Percentiles rank a stretch among this genome's conserved stretches.
Evolutionary conservation across 306 rosid species (phyloP).

Genomic region (Pterocarpus macrocarpus): DNA sequence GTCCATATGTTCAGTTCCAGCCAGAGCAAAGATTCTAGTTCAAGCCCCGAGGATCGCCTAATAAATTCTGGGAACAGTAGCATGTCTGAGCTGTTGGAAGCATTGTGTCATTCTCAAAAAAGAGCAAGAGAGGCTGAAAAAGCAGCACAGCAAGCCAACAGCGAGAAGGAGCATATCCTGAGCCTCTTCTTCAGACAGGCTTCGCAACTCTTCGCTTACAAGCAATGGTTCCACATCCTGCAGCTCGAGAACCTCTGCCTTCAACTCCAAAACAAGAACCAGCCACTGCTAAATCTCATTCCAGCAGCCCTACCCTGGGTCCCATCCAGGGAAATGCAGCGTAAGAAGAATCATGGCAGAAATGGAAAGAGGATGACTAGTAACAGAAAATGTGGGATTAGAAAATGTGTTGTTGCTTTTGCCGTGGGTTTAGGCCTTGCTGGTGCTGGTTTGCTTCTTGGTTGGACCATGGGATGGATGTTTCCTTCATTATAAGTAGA

Average conservation of each 20-base stretch:
- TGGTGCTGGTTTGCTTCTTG: conserved; percentile 89
- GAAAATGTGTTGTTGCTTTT: conserved; percentile 62
- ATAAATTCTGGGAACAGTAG: conserved; percentile 46
- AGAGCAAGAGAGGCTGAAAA: conserved; percentile 93
- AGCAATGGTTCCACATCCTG: conserved; percentile 82
- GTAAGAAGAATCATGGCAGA: conserved; percentile 54
- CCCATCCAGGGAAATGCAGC: conserved; percentile 54
- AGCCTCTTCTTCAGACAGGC: conserved; percentile 85
- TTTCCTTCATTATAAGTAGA: conserved; percentile 59
- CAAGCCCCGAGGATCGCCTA: conserved; percentile 47
- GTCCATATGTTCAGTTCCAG: conserved; percentile 43
- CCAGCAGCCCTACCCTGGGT: conserved; percentile 61
- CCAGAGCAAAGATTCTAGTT: conserved; percentile 54
- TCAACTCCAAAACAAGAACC: conserved; percentile 69
- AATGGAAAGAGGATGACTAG: conserved; percentile 51
- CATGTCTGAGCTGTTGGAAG: conserved; percentile 82
- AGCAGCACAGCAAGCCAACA: conserved; percentile 80
- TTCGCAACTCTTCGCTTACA: conserved; percentile 84
- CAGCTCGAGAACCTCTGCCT: conserved; percentile 87
- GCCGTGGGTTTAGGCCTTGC: conserved; percentile 81
- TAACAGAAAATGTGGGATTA: conserved; percentile 51
- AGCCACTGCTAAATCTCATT: conserved; percentile 57
- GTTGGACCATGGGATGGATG: conserved; percentile 96
- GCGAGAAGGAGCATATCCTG: conserved; percentile 84
- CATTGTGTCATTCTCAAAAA: conserved; percentile 88